These are phyloP conservation scores for Stagonosporopsis rhizophila DNA, from an alignment of 2,329 filamentous ascomycete species.

Conservation along the genomic window DNA sequence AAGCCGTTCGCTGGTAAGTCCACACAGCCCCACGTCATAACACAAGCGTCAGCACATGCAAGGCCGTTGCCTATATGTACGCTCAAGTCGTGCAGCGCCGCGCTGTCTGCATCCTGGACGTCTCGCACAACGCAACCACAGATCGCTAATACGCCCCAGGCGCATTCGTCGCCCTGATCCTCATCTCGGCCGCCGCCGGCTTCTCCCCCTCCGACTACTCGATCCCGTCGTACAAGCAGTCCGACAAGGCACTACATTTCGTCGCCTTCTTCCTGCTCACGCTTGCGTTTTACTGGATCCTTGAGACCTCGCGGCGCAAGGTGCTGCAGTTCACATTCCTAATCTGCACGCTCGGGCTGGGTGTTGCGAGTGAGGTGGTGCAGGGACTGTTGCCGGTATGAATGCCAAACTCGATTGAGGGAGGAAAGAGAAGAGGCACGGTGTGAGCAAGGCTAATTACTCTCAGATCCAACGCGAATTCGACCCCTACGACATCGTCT, in stretches of 20 bases:
- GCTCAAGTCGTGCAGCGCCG: neutral
- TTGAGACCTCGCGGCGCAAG: constrained; percentile 88
- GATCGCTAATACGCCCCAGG: constrained; percentile 33
- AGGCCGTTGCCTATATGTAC: constrained; percentile 11
- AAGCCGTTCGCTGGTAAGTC: constrained; percentile 83
- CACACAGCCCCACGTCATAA: constrained; percentile 20
- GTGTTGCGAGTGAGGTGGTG: constrained; percentile 76
- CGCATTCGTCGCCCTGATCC: constrained; percentile 63
- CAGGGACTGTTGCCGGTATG: constrained; percentile 72
- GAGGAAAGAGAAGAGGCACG: neutral
- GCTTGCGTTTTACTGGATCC: constrained; percentile 90
- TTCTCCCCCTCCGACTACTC: constrained; percentile 64
- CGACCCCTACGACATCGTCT: constrained; percentile 85
- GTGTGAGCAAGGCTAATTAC: neutral
- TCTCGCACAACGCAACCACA: neutral
- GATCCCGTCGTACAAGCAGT: constrained; percentile 68
- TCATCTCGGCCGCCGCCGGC: constrained; percentile 75
- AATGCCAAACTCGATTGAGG: constrained; percentile 1
- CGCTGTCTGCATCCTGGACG: neutral
- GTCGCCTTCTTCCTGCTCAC: constrained; percentile 91
- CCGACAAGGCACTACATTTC: constrained; percentile 87
- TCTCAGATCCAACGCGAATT: constrained; percentile 60
- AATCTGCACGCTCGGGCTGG: constrained; percentile 76
- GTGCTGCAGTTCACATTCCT: constrained; percentile 82
- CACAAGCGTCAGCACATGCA: constrained; percentile 20